phyloP scores from a whole-genome alignment of 164 flowering plant genomes.

The Tetracentron sinense region DNA sequence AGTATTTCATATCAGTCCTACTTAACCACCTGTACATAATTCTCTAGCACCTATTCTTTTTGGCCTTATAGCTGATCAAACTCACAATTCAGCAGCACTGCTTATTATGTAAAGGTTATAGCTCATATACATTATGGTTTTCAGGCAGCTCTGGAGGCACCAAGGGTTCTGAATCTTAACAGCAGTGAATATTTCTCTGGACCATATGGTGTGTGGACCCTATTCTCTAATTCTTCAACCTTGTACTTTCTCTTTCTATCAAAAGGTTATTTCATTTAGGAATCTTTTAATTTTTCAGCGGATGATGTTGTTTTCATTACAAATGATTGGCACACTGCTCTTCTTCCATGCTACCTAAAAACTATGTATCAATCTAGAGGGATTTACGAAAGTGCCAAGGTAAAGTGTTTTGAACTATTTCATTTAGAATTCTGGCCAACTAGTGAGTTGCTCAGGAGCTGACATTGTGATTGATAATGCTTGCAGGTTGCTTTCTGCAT shows the following conservation, averaged over 20 bases:
- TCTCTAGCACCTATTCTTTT: neutral
- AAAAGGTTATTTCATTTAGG: neutral
- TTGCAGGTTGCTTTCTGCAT: constrained; percentile 79
- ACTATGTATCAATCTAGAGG: constrained; percentile 55
- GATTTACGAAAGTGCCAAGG: constrained; percentile 65
- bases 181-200: constrained; percentile 69
- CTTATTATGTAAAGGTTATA: neutral
- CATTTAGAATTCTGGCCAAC: neutral
- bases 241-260: neutral
- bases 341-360: constrained; percentile 82
- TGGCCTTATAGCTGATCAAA: neutral
- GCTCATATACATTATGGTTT: constrained; percentile 6
- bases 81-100: neutral
- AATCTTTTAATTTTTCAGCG: neutral
- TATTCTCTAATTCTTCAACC: neutral
- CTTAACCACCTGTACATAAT: neutral
- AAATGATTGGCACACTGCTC: constrained; percentile 87
- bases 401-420: constrained; percentile 13
- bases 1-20: neutral
- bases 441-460: neutral
- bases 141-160: constrained; percentile 91
- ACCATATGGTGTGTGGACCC: constrained; percentile 71
- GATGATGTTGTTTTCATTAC: constrained; percentile 74
- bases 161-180: constrained; percentile 66
- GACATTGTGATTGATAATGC: constrained; percentile 6